Conservation (phyloP, 2,329 filamentous ascomycete species). For the Arthrocladium fulminans region DNA sequence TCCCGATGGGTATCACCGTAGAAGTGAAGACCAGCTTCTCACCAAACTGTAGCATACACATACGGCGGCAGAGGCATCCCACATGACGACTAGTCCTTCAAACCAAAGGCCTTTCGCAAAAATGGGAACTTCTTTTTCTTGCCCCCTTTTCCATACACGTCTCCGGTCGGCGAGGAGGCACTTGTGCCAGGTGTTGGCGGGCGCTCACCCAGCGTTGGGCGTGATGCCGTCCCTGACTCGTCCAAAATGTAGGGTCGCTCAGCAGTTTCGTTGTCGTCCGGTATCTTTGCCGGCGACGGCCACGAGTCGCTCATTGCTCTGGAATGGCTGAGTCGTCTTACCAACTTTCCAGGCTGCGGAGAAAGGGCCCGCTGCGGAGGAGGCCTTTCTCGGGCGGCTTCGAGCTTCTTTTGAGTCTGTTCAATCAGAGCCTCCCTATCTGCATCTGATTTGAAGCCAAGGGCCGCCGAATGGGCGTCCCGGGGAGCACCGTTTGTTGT, state of each 20-base stretch:
- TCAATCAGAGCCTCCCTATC: slow-evolving; percentile 56
- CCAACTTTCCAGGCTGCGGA: slow-evolving; percentile 33
- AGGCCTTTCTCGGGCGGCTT: slow-evolving; percentile 17
- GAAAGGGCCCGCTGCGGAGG: slow-evolving; percentile 4
- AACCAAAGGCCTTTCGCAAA: slow-evolving; percentile 37
- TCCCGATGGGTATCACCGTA: not conserved
- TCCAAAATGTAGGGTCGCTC: slow-evolving; percentile 24
- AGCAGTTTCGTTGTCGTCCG: slow-evolving; percentile 5
- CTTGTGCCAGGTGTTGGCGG: slow-evolving; percentile 21
- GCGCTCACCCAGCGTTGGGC: slow-evolving; percentile 10
- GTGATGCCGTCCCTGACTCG: slow-evolving; percentile 18
- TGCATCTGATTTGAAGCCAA: slow-evolving; percentile 35
- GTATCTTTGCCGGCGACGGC: slow-evolving; percentile 35
- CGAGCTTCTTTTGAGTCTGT: slow-evolving; percentile 45
- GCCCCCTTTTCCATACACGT: slow-evolving; percentile 28
- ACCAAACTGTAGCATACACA: not conserved
- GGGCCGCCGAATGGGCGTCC: slow-evolving; percentile 47
- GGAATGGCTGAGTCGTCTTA: slow-evolving; percentile 37
- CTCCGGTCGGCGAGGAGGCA: not conserved
- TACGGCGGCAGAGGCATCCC: not conserved
- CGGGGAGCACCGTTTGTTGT: slow-evolving; percentile 39
- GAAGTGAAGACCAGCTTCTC: not conserved
- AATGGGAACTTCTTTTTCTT: slow-evolving; percentile 40
- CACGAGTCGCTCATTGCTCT: slow-evolving; percentile 36
- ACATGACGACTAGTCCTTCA: slow-evolving; percentile 26